A percentile compares a stretch with the other conserved stretches of the same genome.
phyloP scores from a whole-genome alignment of 495 filamentous ascomycete genomes.

The Pyrenula massariospora region DNA sequence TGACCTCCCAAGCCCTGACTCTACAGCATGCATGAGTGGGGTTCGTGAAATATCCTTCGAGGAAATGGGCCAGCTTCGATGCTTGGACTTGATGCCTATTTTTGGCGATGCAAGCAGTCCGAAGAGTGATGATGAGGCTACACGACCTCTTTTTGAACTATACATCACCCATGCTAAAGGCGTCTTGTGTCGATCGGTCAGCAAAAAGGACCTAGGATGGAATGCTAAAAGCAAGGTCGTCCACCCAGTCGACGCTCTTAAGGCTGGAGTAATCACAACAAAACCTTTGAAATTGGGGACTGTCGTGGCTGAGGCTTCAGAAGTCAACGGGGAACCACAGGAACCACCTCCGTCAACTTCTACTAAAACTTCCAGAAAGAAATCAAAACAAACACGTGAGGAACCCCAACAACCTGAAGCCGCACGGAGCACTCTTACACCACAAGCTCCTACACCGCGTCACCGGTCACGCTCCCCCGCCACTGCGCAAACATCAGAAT shows the following conservation, averaged over 20 bases:
- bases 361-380: conserved; percentile 28
- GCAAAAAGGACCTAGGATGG: conserved; percentile 83
- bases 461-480: background rate
- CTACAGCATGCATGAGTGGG: conserved; percentile 92
- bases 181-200: conserved; percentile 74
- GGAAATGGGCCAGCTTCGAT: conserved; percentile 78
- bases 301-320: conserved; percentile 30
- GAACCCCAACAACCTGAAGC: background rate
- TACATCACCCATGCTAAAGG: conserved; percentile 97
- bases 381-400: conserved; percentile 8
- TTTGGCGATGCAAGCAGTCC: conserved; percentile 22
- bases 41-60: conserved; percentile 87
- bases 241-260: conserved; percentile 58
- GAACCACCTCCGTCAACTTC: conserved; percentile 15
- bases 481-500: background rate
- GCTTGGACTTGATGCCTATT: conserved; percentile 69
- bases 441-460: background rate
- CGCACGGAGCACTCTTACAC: background rate
- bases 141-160: conserved; percentile 63
- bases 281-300: conserved; percentile 30
- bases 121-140: conserved; percentile 44
- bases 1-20: conserved; percentile 68
- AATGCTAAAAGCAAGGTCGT: conserved; percentile 74
- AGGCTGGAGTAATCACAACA: conserved; percentile 45
- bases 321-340: conserved; percentile 35